Evolutionary conservation across 2,329 filamentous ascomycete species (phyloP).

Genomic region (Aurifilum marmelostoma): DNA sequence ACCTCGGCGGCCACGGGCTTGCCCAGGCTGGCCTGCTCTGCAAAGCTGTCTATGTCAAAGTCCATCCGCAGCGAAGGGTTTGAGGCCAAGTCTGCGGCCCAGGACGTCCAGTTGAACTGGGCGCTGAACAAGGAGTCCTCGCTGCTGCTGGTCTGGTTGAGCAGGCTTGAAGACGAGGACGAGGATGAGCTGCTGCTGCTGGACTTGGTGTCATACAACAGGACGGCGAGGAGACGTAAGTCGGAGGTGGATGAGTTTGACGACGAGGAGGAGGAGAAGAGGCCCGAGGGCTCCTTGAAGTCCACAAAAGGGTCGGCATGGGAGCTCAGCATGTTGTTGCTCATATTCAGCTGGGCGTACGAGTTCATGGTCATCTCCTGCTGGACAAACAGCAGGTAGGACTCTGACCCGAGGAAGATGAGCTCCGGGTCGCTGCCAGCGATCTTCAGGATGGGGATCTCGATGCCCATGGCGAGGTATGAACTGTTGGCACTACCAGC

Average conservation of each 20-base stretch:
- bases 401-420: conserved; percentile 22
- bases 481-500: conserved; percentile 13
- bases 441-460: conserved; percentile 28
- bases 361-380: conserved; percentile 25
- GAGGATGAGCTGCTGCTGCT: background rate
- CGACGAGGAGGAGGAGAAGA: conserved; percentile 35
- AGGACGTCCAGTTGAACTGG: conserved; percentile 26
- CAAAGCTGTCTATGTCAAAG: conserved; percentile 26
- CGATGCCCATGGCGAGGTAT: conserved; percentile 26
- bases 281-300: conserved; percentile 23
- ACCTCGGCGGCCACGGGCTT: conserved; percentile 25
- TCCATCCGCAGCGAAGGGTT: conserved; percentile 23
- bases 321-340: conserved; percentile 28
- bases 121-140: background rate
- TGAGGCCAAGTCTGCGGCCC: conserved; percentile 23
- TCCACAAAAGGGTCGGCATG: conserved; percentile 35
- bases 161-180: background rate
- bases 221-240: conserved; percentile 24
- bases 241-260: conserved; percentile 29
- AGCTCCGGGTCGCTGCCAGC: conserved; percentile 24
- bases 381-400: conserved; percentile 29
- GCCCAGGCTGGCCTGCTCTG: conserved; percentile 24
- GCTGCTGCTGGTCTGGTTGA: conserved; percentile 1
- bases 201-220: conserved; percentile 20
- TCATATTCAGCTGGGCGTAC: conserved; percentile 26